Evolutionary conservation across 345 rosid genomes (phyloP), one percentile per base, ranked within the genome.

Genomic region (Salix brachista): DNA sequence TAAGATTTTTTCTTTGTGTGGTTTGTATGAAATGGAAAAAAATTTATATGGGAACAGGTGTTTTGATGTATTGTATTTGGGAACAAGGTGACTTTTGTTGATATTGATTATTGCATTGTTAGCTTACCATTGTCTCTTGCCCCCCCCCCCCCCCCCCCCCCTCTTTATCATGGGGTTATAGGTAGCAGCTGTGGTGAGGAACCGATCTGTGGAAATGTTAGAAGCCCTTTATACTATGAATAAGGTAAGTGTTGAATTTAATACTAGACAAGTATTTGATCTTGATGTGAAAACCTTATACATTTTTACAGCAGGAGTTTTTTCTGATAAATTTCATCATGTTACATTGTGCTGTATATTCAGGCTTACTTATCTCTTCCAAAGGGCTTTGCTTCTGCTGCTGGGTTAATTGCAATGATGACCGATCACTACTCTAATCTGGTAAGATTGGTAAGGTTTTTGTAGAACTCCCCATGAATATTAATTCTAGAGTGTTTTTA

Each of bases 301-400:
- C 11, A 36, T 18, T 28, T 71, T 26, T 44, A 39, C 6, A 1
- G 13, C 0, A 18, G 28, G 18, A 19, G 19, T 28, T 41, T 60
- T 54, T 26, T 52, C 21, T 65, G 42, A 6, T 52, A 4, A 19
- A 13, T 36, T 61, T 50, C 28, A 14, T 14, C 39, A 12, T 77
- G 4, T 44, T 26, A 25, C 16, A 34, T 52, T 23, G 12, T 30
- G 13, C 48, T 80, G 67, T 81, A n/a, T 81, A 79, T 82, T 84
- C 88, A 92, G 97, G 97, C 97, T 54, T 92, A 92, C 84, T 86
- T 92, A 84, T 90, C 94, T 85, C 97, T 92, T 84, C 94, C 94
- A 37, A 91, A 88, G 77, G 97, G 97, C 76, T 89, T 90, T 82
- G 93, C 94, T 78, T 92, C 97, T 60, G 90, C 87, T 75, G 90